phyloP scores from a whole-genome alignment of 2,329 filamentous ascomycete species.

The Nigrospora oryzae region DNA sequence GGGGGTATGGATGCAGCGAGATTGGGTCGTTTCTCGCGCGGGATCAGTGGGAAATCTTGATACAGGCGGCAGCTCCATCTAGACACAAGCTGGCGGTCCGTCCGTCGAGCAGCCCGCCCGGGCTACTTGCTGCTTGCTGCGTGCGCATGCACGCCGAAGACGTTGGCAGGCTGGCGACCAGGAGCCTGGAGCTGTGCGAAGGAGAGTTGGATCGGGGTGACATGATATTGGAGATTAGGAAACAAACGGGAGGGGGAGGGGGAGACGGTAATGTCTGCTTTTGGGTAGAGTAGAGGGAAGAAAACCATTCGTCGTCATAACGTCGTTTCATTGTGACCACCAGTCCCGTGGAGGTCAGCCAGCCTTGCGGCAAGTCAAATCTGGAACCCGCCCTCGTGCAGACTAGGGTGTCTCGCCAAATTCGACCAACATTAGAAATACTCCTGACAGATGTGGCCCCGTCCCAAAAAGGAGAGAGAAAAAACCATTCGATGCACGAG shows the following conservation, averaged over 20 bases:
- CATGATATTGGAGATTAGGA: slow-evolving; percentile 14
- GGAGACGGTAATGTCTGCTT: slow-evolving; percentile 11
- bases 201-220: slow-evolving; percentile 10
- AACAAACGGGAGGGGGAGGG: slow-evolving; percentile 9
- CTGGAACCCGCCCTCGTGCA: slow-evolving; percentile 37
- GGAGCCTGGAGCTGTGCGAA: slow-evolving; percentile 8
- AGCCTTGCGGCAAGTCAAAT: slow-evolving; percentile 59
- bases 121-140: no score
- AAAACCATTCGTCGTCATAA: slow-evolving; percentile 24
- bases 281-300: slow-evolving; percentile 10
- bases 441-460: slow-evolving; percentile 20
- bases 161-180: no score
- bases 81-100: neutral
- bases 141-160: no score
- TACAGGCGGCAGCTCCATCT: slow-evolving; percentile 2
- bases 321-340: slow-evolving; percentile 35
- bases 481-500: slow-evolving; percentile 1
- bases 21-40: slow-evolving; percentile 7
- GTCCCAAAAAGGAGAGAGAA: neutral
- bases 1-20: slow-evolving; percentile 2
- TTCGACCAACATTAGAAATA: slow-evolving; percentile 36
- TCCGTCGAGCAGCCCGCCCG: no score
- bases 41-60: neutral
- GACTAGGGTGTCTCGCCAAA: slow-evolving; percentile 36
- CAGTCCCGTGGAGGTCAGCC: slow-evolving; percentile 29